A percentile compares a stretch with the other conserved stretches of the same genome.
Conservation (phyloP, 495 filamentous ascomycete species). For the Cetradonia linearis region DNA sequence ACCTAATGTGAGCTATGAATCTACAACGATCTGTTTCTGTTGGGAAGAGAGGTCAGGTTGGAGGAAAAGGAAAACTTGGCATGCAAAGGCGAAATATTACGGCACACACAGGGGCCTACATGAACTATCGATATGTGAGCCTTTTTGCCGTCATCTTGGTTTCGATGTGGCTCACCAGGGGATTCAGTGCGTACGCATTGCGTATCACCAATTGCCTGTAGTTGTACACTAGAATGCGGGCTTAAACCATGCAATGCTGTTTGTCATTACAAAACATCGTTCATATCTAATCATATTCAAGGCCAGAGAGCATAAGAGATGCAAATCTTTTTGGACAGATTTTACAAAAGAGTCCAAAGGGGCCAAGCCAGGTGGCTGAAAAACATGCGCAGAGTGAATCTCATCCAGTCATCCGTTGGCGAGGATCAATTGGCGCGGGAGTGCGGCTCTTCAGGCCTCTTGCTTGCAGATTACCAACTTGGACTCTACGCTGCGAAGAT, state of each 20-base stretch:
- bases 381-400: neutral
- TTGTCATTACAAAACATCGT: neutral
- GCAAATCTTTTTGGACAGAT: neutral
- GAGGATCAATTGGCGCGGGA: slow-evolving; percentile 7
- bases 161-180: neutral
- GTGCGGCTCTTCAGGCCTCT: neutral
- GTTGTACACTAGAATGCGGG: neutral
- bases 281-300: neutral
- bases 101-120: neutral
- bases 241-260: neutral
- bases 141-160: neutral
- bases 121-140: neutral
- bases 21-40: neutral
- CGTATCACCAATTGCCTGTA: neutral
- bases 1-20: neutral
- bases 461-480: neutral
- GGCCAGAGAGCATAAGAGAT: neutral
- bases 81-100: neutral
- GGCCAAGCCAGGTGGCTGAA: neutral
- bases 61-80: neutral
- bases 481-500: neutral
- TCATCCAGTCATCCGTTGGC: neutral
- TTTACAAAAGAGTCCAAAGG: neutral
- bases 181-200: neutral
- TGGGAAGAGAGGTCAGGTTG: neutral